A percentile compares a stretch with the other conserved stretches of the same genome.
Conservation (phyloP, 2,329 filamentous ascomycete species). For the Chrysoporthe deuterocubensis region DNA sequence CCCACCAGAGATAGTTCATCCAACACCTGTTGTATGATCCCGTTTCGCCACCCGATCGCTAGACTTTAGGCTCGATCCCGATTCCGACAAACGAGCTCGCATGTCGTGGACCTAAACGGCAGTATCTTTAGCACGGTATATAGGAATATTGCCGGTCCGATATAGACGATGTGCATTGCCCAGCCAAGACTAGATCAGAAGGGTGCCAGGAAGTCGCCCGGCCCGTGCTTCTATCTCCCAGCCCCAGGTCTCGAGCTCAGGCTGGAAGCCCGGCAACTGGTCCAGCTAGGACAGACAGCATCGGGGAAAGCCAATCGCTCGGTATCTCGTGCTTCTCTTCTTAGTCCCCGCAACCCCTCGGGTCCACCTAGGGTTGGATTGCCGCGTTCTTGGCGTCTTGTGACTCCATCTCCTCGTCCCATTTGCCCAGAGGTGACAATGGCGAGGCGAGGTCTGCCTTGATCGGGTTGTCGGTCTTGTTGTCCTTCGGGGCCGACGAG, state of each 20-base stretch:
- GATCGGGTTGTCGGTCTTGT: slow-evolving; percentile 29
- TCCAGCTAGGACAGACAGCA: background rate
- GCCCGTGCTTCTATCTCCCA: background rate
- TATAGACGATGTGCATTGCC: background rate
- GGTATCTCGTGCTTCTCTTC: no score
- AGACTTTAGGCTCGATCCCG: no score
- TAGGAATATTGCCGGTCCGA: no score
- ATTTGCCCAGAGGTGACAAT: slow-evolving; percentile 48
- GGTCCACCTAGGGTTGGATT: slow-evolving; percentile 13
- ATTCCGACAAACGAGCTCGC: no score
- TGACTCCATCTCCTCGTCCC: slow-evolving; percentile 64
- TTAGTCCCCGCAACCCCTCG: background rate
- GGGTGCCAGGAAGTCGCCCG: background rate
- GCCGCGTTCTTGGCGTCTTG: slow-evolving; percentile 43
- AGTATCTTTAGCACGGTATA: no score
- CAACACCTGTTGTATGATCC: no score
- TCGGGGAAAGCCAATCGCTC: no score
- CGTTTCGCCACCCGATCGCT: no score
- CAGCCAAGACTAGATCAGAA: background rate
- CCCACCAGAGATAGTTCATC: no score
- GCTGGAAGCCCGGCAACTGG: background rate
- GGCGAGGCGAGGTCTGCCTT: slow-evolving; percentile 37
- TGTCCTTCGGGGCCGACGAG: slow-evolving; percentile 25
- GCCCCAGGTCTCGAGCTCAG: background rate
- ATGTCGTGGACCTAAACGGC: no score